Evolutionary conservation across 441 rosid species (phyloP).

Genomic region (Jatropha multifida): DNA sequence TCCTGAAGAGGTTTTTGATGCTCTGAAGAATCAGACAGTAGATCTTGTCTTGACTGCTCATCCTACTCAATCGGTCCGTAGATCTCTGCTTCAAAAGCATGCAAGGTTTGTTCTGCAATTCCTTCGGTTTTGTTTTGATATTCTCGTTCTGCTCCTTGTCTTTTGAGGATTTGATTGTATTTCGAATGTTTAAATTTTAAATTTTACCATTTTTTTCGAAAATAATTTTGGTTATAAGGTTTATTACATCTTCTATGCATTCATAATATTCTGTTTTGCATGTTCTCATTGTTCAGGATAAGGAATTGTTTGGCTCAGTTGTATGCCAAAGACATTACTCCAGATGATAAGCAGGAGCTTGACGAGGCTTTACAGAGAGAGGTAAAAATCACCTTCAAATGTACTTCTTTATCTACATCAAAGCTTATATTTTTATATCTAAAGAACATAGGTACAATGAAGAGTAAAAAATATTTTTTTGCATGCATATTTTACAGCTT

Average conservation of each 20-base stretch:
- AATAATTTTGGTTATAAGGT: not conserved
- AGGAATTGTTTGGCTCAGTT: constrained; percentile 76
- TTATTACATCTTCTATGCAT: no score
- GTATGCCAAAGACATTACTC: constrained; percentile 90
- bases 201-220: not conserved
- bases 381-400: constrained; percentile 34
- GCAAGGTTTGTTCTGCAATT: constrained; percentile 50
- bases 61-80: constrained; percentile 94
- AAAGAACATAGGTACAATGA: not conserved
- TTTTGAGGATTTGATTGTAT: not conserved
- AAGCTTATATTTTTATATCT: not conserved
- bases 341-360: constrained; percentile 93
- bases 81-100: constrained; percentile 96
- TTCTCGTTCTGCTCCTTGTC: not conserved
- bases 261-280: constrained; percentile 3
- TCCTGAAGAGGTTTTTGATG: constrained; percentile 88
- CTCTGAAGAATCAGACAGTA: constrained; percentile 92
- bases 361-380: constrained; percentile 93
- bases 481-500: not conserved
- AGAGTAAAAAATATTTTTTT: not conserved
- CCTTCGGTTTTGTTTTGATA: not conserved
- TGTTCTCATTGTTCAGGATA: constrained; percentile 45
- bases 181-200: no score
- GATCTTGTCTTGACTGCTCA: constrained; percentile 97
- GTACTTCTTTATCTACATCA: not conserved